Evolutionary conservation across 2,329 filamentous ascomycete species (phyloP), one percentile per base, ranked within the genome.

Genomic region (Trichoderma lentiforme): DNA sequence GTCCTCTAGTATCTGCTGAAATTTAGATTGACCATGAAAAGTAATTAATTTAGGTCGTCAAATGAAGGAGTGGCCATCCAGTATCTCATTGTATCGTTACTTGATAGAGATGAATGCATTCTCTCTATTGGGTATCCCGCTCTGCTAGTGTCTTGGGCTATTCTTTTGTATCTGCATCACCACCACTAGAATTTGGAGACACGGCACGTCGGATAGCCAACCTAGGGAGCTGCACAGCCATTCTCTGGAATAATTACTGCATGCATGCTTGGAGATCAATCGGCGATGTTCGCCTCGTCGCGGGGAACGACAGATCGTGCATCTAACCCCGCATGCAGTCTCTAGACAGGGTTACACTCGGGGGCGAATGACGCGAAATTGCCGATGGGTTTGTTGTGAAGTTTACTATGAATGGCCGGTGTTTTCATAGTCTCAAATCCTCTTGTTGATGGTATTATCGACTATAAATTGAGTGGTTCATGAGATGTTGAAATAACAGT

Each of bases 331-430:
- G 57, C 67, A 62, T 62, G 39, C 30, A 62, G 21, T 12, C 47
- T 21, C 14, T 34, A 4, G 36, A 26, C 28, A 26, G 24, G 67
- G 67, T 70, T 62, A 62, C 67, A 62, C 67, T 70, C 67, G 67
- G 67, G 18, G 67, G 12, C 8, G 11, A 70, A 70, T 70, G 58
- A 34, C 57, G 39, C 67, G 67, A 70, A 53, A 43, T 47, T 21
- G 5, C 57, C 67, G 67, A 70, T 70, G 30, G 11, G 12, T 11
- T 62, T 30, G 11, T n/a, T 57, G 28, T 12, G 2, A 53, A 53
- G 9, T 53, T 24, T 4, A 14, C 11, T 4, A 26, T 3, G 24
- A 32, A 18, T n/a, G 15, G 8, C 28, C 30, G 14, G 15, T 4
- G 14, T n/a, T n/a, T 9, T 24, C 12, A 39, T 53, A 15, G 6